These are phyloP conservation scores for Suillus brevipes DNA, from an alignment of 768 basidiomycete species.

Conservation along the genomic window DNA sequence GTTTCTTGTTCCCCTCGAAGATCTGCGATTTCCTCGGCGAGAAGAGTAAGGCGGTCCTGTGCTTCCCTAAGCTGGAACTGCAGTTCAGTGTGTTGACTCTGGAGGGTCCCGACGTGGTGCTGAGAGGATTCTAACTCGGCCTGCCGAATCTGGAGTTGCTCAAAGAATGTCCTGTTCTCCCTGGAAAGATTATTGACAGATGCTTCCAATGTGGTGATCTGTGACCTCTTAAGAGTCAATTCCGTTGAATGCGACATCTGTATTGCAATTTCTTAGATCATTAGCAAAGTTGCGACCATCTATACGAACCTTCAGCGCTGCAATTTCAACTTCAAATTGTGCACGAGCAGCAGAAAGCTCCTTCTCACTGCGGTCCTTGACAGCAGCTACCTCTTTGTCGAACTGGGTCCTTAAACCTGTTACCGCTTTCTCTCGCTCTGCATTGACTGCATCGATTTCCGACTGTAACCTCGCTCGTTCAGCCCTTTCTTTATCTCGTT, in stretches of 20 bases:
- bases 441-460: conserved; percentile 61
- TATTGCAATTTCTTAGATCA: conserved; percentile 11
- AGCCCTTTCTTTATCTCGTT: conserved; percentile 42
- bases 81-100: conserved; percentile 79
- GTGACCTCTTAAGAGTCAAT: conserved; percentile 54
- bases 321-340: conserved; percentile 77
- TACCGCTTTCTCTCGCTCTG: conserved; percentile 63
- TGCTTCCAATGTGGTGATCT: conserved; percentile 68
- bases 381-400: conserved; percentile 63
- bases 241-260: conserved; percentile 75
- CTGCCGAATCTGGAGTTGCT: conserved; percentile 83
- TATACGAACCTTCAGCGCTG: conserved; percentile 64
- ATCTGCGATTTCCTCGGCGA: conserved; percentile 72
- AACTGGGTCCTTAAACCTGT: conserved; percentile 63
- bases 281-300: not conserved
- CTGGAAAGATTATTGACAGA: conserved; percentile 65
- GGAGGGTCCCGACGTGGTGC: conserved; percentile 69
- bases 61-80: conserved; percentile 85
- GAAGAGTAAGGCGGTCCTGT: conserved; percentile 65
- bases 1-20: conserved; percentile 57
- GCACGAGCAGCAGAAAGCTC: conserved; percentile 64
- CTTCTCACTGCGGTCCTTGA: conserved; percentile 72
- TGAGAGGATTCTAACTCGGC: conserved; percentile 87
- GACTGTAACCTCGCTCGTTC: conserved; percentile 56
- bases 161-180: conserved; percentile 83